Evolutionary conservation across 768 basidiomycete genomes (phyloP), one percentile per base, ranked within the genome.

Genomic region (Rhizopogon roseolus): DNA sequence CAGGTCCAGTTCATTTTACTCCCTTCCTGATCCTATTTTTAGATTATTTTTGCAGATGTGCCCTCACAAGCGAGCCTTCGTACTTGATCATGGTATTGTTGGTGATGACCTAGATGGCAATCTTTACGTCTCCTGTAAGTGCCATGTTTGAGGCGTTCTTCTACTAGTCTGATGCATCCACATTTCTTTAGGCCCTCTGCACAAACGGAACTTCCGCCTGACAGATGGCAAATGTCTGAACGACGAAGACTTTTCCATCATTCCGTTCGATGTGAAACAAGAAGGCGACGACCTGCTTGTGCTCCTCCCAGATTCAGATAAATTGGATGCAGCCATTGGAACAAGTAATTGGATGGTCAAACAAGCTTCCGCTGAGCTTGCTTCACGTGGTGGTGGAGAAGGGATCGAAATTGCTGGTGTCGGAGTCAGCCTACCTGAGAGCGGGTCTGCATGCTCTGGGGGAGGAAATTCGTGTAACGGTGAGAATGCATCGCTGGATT

Each of bases 41-140:
- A 19, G 6, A 49, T 29, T n/a, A 16, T 9, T 13, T 1, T 19
- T 51, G 25, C 22, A 75, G 75, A 74, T 75, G 76, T 73, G 72
- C 54, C 73, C 76, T 1, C 75, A 81, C 58, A 75, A 75, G 59
- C 76, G 81, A 4, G 85, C 87, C 0, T 86, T 88, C 60, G 84
- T 88, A 8, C 80, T 89, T 8, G 82, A 82, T 29, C 81, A 87
- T 55, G 84, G 84, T 16, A 78, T 90, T 50, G 71, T 90, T 8
- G 85, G 85, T 0, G 85, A 88, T 59, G 82, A 83, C 48, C 64
- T 74, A 17, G 67, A 77, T 5, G 84, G 83, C 10, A 72, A 76
- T 10, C 70, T 80, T 10, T 79, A 76, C 54, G 72, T 76, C 49
- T 79, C 76, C 5, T 73, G 81, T 81, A 55, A 58, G 79, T 65